A percentile compares a stretch with the other conserved stretches of the same genome.
Evolutionary conservation across 2,329 filamentous ascomycete genomes (phyloP).

Genomic region (Achaetomium macrosporum): DNA sequence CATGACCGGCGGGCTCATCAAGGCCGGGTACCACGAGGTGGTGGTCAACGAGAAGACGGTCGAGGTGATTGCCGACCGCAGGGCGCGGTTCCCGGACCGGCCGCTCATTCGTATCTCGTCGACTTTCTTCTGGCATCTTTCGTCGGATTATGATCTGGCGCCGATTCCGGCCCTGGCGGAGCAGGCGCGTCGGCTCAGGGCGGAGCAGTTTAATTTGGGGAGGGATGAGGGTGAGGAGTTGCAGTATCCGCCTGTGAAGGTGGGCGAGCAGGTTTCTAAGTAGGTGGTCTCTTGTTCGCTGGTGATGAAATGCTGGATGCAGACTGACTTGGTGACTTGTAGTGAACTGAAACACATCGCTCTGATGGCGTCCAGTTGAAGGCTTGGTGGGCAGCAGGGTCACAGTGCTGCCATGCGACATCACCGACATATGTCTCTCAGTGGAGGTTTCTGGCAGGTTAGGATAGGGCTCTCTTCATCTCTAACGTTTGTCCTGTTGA

Average conservation of each 20-base stretch:
- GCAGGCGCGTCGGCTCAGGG: constrained; percentile 39
- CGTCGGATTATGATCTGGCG: constrained; percentile 49
- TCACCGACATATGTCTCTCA: too few relatives aligned
- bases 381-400: not conserved
- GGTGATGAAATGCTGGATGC: not conserved
- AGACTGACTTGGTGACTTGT: constrained; percentile 11
- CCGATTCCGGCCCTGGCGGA: constrained; percentile 46
- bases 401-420: not conserved
- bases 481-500: too few relatives aligned
- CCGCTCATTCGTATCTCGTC: constrained; percentile 54
- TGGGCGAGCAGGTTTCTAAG: constrained; percentile 54
- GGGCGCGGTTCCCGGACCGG: constrained; percentile 38
- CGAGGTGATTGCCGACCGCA: constrained; percentile 40
- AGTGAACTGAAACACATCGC: constrained; percentile 37
- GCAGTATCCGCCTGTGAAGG: constrained; percentile 49
- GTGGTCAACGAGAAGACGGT: constrained; percentile 51
- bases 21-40: constrained; percentile 58
- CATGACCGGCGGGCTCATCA: constrained; percentile 54
- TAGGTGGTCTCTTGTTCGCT: constrained; percentile 30
- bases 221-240: constrained; percentile 48
- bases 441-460: too few relatives aligned
- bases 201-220: constrained; percentile 43
- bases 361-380: constrained; percentile 20
- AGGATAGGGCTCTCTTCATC: too few relatives aligned
- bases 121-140: constrained; percentile 57